A percentile compares a stretch with the other conserved stretches of the same genome.
phyloP scores from a whole-genome alignment of 331 rosid species.

The Cucumis variabilis region DNA sequence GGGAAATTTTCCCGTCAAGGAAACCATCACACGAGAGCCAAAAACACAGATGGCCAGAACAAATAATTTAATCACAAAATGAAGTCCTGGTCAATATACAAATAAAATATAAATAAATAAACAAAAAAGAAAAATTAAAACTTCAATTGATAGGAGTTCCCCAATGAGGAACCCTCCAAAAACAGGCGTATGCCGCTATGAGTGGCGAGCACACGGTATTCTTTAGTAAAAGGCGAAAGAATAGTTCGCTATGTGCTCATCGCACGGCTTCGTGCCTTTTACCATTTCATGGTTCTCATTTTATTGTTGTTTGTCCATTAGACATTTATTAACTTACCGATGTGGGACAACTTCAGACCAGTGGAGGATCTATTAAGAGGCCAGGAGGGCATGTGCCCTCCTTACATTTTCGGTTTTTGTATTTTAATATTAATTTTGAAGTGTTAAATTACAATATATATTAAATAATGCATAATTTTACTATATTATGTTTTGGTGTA shows the following conservation, averaged over 20 bases:
- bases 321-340: not conserved
- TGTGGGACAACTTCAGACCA: too few relatives aligned
- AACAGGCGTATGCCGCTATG: not conserved
- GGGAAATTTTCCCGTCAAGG: conserved; percentile 13
- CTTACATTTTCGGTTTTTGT: too few relatives aligned
- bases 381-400: too few relatives aligned
- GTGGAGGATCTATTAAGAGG: too few relatives aligned
- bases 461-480: too few relatives aligned
- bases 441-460: too few relatives aligned
- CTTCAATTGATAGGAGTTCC: not conserved
- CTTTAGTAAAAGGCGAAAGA: conserved; percentile 35
- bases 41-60: not conserved
- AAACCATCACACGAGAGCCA: not conserved
- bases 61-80: too few relatives aligned
- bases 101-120: too few relatives aligned
- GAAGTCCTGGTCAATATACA: too few relatives aligned
- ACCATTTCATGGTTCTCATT: not conserved
- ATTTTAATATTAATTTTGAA: too few relatives aligned
- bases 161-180: not conserved
- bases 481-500: too few relatives aligned
- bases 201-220: conserved; percentile 31
- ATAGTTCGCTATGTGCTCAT: conserved; percentile 18
- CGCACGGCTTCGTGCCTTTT: not conserved
- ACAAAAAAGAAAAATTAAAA: too few relatives aligned
- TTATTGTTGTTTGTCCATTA: not conserved